Conservation (phyloP, 2,329 filamentous ascomycete species). For the Iodosphaeria phyllophila region DNA sequence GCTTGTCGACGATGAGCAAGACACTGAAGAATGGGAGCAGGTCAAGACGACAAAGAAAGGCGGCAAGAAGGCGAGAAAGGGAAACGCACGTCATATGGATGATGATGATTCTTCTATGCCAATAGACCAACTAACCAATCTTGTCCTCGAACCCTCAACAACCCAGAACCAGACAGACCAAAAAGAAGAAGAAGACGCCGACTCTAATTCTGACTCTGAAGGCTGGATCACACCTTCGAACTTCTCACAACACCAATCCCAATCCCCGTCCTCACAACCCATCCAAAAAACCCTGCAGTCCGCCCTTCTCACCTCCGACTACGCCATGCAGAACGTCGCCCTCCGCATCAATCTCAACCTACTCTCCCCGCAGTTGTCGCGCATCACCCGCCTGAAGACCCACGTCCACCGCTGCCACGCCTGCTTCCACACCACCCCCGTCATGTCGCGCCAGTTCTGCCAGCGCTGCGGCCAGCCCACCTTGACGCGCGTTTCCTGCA, state of each 20-base stretch:
- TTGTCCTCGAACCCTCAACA: conserved; percentile 3
- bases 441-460: conserved; percentile 85
- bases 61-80: too few relatives aligned
- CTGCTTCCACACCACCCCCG: conserved; percentile 70
- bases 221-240: conserved; percentile 94
- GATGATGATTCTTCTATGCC: too few relatives aligned
- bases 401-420: conserved; percentile 88
- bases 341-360: conserved; percentile 89
- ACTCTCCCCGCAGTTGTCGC: conserved; percentile 57
- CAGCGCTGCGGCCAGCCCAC: conserved; percentile 77
- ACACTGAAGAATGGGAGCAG: conserved; percentile 1
- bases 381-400: conserved; percentile 71
- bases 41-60: too few relatives aligned
- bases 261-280: conserved; percentile 28
- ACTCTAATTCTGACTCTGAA: conserved; percentile 46
- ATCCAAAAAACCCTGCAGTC: conserved; percentile 56
- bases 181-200: conserved; percentile 18
- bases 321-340: conserved; percentile 93
- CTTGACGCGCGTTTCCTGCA: conserved; percentile 69
- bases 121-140: conserved; percentile 2
- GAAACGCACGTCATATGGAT: too few relatives aligned
- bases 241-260: conserved; percentile 64
- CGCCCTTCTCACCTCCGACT: conserved; percentile 88
- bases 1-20: background rate
- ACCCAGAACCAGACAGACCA: conserved; percentile 6